phyloP scores from a whole-genome alignment of 1,284 basidiomycete species.

The Dichomitus squalens region DNA sequence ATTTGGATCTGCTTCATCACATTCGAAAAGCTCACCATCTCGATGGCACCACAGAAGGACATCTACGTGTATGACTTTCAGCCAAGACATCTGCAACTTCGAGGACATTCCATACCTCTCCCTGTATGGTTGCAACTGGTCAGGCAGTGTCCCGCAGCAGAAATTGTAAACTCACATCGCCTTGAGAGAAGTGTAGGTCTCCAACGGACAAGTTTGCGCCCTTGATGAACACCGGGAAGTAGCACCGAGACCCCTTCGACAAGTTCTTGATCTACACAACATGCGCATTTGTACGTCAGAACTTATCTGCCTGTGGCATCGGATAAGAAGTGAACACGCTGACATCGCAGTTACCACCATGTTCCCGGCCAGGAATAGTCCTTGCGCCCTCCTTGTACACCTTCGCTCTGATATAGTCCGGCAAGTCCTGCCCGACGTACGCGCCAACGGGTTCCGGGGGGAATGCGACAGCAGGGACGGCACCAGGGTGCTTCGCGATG shows the following conservation, averaged over 20 bases:
- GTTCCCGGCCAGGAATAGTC: constrained; percentile 77
- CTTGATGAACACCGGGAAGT: constrained; percentile 78
- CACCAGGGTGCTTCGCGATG: constrained; percentile 55
- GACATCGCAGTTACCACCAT: constrained; percentile 84
- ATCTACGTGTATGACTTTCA: constrained; percentile 39
- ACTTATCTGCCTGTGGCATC: background rate
- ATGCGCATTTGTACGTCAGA: background rate
- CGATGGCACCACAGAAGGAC: constrained; percentile 80
- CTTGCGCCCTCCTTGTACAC: constrained; percentile 72
- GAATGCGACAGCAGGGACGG: constrained; percentile 69
- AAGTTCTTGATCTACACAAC: constrained; percentile 68
- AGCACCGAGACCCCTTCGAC: constrained; percentile 70
- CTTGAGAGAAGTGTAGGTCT: constrained; percentile 82
- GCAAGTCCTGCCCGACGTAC: constrained; percentile 70
- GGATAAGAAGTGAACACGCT: constrained; percentile 24
- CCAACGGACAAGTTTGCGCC: constrained; percentile 81
- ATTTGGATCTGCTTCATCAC: background rate
- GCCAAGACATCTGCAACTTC: background rate
- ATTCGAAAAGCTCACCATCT: constrained; percentile 51
- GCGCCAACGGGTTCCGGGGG: constrained; percentile 63
- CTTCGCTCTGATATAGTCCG: constrained; percentile 49
- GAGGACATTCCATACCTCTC: constrained; percentile 45
- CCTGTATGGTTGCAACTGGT: constrained; percentile 36
- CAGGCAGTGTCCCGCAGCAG: background rate
- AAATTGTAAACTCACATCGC: constrained; percentile 53